Percentiles rank a stretch among this genome's conserved stretches.
These are phyloP conservation scores for Hirschioporus abietinus DNA, from an alignment of 768 basidiomycete species.

Conservation along the genomic window DNA sequence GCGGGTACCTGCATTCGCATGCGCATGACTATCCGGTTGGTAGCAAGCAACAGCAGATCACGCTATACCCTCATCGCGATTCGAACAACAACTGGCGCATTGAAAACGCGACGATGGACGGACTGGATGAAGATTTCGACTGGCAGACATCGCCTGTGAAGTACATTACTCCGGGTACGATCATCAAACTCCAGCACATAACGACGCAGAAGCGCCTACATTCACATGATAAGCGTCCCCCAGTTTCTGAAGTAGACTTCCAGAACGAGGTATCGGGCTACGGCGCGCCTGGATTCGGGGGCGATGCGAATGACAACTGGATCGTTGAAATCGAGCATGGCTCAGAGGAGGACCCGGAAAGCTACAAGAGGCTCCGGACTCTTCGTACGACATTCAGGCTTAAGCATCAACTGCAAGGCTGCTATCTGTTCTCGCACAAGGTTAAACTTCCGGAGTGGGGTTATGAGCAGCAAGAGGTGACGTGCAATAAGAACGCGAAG, in stretches of 20 bases:
- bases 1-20: slow-evolving; percentile 98
- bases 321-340: slow-evolving; percentile 78
- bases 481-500: slow-evolving; percentile 97
- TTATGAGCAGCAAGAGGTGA: slow-evolving; percentile 98
- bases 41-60: slow-evolving; percentile 95
- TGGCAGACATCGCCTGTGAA: slow-evolving; percentile 50
- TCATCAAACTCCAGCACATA: slow-evolving; percentile 79
- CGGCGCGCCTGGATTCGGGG: slow-evolving; percentile 77
- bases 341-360: slow-evolving; percentile 57
- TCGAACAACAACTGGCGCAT: slow-evolving; percentile 93
- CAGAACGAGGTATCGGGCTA: slow-evolving; percentile 98
- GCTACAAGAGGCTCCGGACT: slow-evolving; percentile 67
- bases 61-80: slow-evolving; percentile 98
- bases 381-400: slow-evolving; percentile 79
- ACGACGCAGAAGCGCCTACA: slow-evolving; percentile 83
- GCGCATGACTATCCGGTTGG: slow-evolving; percentile 84
- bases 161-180: slow-evolving; percentile 59
- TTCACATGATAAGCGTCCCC: slow-evolving; percentile 92
- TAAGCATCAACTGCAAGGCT: slow-evolving; percentile 81
- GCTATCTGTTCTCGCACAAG: slow-evolving; percentile 97
- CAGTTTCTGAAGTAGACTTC: slow-evolving; percentile 96
- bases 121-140: slow-evolving; percentile 34
- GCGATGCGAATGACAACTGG: slow-evolving; percentile 94
- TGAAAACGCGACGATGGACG: slow-evolving; percentile 60
- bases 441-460: slow-evolving; percentile 98